A percentile compares a stretch with the other conserved stretches of the same genome.
phyloP scores from a whole-genome alignment of 2,329 filamentous ascomycete species.

The Ophiostoma australiae region DNA sequence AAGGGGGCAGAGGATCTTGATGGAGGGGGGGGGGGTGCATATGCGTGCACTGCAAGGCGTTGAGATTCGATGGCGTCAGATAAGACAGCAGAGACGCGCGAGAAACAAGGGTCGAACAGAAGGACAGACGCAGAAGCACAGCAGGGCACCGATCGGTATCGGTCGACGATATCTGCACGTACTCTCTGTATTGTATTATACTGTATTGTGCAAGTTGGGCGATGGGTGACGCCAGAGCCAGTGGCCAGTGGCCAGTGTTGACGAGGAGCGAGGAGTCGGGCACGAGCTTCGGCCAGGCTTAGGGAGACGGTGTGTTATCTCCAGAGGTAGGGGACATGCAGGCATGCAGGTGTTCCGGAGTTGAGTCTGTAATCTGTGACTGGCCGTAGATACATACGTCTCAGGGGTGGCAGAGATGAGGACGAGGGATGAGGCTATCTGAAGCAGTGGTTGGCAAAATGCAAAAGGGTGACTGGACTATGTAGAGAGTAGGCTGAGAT shows the following conservation, averaged over 20 bases:
- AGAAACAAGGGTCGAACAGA: constrained; percentile 7
- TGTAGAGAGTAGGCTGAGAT: background rate
- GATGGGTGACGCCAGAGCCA: background rate
- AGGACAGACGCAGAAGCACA: background rate
- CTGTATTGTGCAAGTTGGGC: constrained; percentile 3
- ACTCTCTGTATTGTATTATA: too few species aligned
- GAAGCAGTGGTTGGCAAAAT: background rate
- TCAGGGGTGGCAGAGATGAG: constrained; percentile 1
- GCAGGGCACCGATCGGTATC: background rate
- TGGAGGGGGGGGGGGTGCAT: background rate
- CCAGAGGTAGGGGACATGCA: background rate
- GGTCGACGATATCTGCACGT: background rate
- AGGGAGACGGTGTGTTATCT: constrained; percentile 5
- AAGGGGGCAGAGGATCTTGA: background rate
- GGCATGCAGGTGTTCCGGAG: background rate
- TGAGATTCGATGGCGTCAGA: constrained; percentile 26
- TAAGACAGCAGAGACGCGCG: constrained; percentile 22
- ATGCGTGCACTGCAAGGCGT: background rate
- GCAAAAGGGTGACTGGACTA: too few species aligned
- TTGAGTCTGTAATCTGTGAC: background rate
- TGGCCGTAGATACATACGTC: background rate
- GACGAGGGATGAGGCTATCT: background rate
- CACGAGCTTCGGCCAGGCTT: too few species aligned
- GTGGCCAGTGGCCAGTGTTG: too few species aligned
- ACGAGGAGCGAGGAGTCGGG: too few species aligned